Evolutionary conservation across 2,329 filamentous ascomycete genomes (phyloP).

Genomic region (Colletotrichum abscissum): DNA sequence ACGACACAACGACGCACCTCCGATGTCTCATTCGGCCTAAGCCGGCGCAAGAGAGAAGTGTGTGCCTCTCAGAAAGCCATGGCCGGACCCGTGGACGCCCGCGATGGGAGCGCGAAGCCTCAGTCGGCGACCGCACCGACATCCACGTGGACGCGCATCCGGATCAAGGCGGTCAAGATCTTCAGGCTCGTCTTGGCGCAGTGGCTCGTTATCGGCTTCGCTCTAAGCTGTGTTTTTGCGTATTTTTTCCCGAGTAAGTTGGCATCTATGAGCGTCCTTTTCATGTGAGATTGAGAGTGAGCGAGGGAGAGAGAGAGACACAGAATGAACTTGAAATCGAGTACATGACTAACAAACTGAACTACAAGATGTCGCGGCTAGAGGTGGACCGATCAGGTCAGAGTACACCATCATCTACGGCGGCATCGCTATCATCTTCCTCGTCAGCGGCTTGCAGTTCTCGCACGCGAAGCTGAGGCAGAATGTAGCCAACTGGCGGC

Average conservation of each 20-base stretch:
- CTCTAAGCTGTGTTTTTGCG: conserved; percentile 59
- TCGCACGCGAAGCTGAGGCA: conserved; percentile 68
- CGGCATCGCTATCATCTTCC: conserved; percentile 75
- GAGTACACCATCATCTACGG: conserved; percentile 75
- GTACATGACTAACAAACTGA: not conserved
- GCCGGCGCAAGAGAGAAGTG: not conserved
- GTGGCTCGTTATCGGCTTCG: conserved; percentile 74
- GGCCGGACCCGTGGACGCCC: conserved; percentile 9
- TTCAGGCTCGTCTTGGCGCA: conserved; percentile 61
- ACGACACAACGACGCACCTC: not conserved
- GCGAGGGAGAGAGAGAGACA: no score
- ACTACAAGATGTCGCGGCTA: conserved; percentile 54
- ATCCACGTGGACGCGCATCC: not conserved
- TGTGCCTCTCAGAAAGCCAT: not conserved
- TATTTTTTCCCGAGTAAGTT: conserved; percentile 56
- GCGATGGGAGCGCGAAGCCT: not conserved
- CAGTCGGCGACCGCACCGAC: not conserved
- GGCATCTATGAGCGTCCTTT: no score
- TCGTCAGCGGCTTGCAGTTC: conserved; percentile 77
- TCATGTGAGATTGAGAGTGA: no score
- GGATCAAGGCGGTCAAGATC: conserved; percentile 12
- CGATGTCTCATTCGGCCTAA: not conserved
- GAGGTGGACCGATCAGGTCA: conserved; percentile 61
- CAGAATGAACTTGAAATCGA: not conserved
- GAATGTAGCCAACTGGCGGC: conserved; percentile 74